Evolutionary conservation across 306 rosid genomes (phyloP).

Genomic region (Leucaena leucocephala): DNA sequence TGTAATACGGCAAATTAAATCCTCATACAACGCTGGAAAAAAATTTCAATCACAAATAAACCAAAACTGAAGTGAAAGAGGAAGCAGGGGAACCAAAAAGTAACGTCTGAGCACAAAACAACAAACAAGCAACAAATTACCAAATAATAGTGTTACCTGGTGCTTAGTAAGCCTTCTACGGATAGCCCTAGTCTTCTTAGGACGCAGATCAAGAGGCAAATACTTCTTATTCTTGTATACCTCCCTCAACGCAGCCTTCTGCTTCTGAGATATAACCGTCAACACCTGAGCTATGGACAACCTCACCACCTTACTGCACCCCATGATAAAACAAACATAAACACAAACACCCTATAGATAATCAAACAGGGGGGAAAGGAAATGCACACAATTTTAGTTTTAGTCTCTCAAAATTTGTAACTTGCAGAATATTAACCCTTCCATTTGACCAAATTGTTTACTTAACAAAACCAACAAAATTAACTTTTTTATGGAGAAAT

Average conservation of each 20-base stretch:
- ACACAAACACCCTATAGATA: not conserved
- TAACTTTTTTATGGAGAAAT: not conserved
- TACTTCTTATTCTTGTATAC: conserved; percentile 83
- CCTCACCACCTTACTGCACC: conserved; percentile 87
- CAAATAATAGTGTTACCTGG: conserved; percentile 54
- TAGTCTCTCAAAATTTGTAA: not conserved
- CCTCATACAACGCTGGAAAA: not conserved
- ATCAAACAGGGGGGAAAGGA: not conserved
- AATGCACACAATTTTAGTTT: not conserved
- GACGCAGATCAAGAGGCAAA: conserved; percentile 93
- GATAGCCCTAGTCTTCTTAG: conserved; percentile 95
- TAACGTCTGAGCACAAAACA: not conserved
- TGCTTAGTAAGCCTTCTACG: conserved; percentile 94
- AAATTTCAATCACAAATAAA: not conserved
- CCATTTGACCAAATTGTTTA: not conserved
- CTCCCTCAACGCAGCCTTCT: conserved; percentile 83
- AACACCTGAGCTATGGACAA: conserved; percentile 88
- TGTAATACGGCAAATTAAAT: not conserved
- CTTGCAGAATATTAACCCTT: not conserved
- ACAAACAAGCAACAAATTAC: not conserved
- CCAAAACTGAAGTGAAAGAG: not conserved
- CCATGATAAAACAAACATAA: not conserved
- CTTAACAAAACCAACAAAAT: not conserved
- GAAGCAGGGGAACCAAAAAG: not conserved
- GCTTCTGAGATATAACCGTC: conserved; percentile 94